These are phyloP conservation scores for Prunus salicina DNA, from an alignment of 306 rosid genomes.

Conservation along the genomic window DNA sequence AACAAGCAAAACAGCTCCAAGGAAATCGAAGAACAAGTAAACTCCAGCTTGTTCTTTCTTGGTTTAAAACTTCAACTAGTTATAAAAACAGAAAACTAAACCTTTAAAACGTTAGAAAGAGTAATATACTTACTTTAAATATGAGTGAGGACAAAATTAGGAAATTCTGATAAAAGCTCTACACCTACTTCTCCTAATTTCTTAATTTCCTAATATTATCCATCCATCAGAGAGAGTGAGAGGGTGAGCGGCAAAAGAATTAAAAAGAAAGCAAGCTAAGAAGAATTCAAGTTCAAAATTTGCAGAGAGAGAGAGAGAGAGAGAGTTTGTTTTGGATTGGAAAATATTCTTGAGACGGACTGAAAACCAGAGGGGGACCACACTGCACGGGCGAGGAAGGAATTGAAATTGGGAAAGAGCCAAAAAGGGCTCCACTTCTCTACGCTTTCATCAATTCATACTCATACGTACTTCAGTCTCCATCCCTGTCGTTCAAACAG, in stretches of 20 bases:
- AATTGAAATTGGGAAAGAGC: not conserved
- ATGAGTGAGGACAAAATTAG: not conserved
- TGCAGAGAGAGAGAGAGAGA: slow-evolving; percentile 16
- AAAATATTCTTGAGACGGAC: slow-evolving; percentile 32
- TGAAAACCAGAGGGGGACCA: slow-evolving; percentile 21
- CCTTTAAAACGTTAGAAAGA: not conserved
- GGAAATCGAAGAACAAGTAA: not conserved
- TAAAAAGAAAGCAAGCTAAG: slow-evolving; percentile 29
- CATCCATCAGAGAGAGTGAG: not conserved
- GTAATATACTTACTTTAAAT: not conserved
- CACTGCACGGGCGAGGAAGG: slow-evolving; percentile 28
- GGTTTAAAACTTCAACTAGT: not conserved
- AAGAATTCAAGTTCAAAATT: slow-evolving; percentile 40
- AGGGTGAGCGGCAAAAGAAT: slow-evolving; percentile 31
- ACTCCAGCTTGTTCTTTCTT: not conserved
- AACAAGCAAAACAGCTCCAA: not conserved
- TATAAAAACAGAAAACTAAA: not conserved
- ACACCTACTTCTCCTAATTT: slow-evolving; percentile 5
- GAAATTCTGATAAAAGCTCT: not conserved
- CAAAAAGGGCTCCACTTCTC: not conserved
- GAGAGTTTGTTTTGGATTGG: not conserved
- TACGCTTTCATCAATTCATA: not conserved
- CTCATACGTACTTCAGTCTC: not conserved
- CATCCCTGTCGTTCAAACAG: not conserved
- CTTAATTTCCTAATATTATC: not conserved